Percentiles rank a stretch among this genome's conserved stretches.
Evolutionary conservation across 768 basidiomycete genomes (phyloP).

Genomic region (Kwoniella sp.): DNA sequence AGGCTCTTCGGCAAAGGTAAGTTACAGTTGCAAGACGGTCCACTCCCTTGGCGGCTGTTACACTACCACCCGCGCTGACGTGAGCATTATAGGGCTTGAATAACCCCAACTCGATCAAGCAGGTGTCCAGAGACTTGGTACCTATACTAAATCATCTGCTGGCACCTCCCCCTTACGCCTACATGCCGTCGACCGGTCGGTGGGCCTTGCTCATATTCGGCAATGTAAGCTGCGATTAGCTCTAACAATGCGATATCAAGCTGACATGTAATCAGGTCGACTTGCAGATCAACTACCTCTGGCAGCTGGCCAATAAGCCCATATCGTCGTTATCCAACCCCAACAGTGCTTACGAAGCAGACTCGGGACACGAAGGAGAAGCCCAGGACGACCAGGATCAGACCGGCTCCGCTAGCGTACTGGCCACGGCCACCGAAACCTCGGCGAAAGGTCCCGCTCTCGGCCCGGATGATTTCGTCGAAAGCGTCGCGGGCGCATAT

Average conservation of each 20-base stretch:
- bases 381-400: not conserved
- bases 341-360: not conserved
- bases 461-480: constrained; percentile 24
- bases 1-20: constrained; percentile 43
- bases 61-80: not conserved
- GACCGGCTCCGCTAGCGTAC: constrained; percentile 9
- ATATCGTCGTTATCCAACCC: constrained; percentile 25
- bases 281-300: constrained; percentile 47
- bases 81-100: constrained; percentile 31
- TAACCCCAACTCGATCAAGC: constrained; percentile 40
- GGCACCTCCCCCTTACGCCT: constrained; percentile 39
- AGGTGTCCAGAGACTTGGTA: constrained; percentile 33
- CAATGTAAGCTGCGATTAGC: constrained; percentile 27
- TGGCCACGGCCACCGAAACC: constrained; percentile 28
- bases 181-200: constrained; percentile 27
- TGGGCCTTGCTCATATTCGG: constrained; percentile 41
- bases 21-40: no score
- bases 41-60: no score
- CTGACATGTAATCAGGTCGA: constrained; percentile 29
- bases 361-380: not conserved
- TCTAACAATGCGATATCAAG: not conserved
- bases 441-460: constrained; percentile 23
- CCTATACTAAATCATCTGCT: constrained; percentile 29
- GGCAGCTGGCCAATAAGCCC: constrained; percentile 37
- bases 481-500: constrained; percentile 18